Evolutionary conservation across 441 rosid genomes (phyloP), one percentile per base, ranked within the genome.

Genomic region (Erodium moschatum): DNA sequence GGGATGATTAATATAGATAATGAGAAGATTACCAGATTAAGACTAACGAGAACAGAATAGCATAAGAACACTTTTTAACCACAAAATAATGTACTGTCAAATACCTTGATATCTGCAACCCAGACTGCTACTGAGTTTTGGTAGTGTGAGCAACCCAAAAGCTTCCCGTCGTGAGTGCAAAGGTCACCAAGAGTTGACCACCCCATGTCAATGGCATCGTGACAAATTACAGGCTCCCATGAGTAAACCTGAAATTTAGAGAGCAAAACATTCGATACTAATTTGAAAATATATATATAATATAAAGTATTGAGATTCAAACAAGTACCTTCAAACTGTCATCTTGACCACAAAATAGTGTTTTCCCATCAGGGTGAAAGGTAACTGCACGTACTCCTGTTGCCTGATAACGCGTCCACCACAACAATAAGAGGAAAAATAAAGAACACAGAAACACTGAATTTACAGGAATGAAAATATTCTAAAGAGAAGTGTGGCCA

Each of bases 191-290:
- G 96, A 16, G 91, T 82, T 67, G 95, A 89, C 97, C 97, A 95
- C 69, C 93, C 93, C 80, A 91, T 85, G 75, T 87, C 89, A 75
- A 87, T 79, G 69, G 87, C 54, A 75, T 91, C 97, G 75, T 80
- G 92, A 74, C 92, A 84, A 70, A 89, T 76, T 70, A 91, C 87
- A 69, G 99, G 99, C 75, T 95, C 99, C 99, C 99, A 95, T 68
- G 99, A 90, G 85, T 85, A 90, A 77, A 91, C 96, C 99, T 91
- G 72, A 80, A 78, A 64, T 74, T 73, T 63, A 54, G 61, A 16
- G 61, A 18, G 62, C 42, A 60, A 58, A 75, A 70, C 18, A 72
- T 29, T 40, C 52, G n/a, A 65, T 24, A 68, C 67, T 72, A 56
- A 33, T 48, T 70, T 75, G 33, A 13, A 12, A 8, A 69, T 35